phyloP scores from a whole-genome alignment of 192 early-diverging fungal species.

The Linnemannia exigua region DNA sequence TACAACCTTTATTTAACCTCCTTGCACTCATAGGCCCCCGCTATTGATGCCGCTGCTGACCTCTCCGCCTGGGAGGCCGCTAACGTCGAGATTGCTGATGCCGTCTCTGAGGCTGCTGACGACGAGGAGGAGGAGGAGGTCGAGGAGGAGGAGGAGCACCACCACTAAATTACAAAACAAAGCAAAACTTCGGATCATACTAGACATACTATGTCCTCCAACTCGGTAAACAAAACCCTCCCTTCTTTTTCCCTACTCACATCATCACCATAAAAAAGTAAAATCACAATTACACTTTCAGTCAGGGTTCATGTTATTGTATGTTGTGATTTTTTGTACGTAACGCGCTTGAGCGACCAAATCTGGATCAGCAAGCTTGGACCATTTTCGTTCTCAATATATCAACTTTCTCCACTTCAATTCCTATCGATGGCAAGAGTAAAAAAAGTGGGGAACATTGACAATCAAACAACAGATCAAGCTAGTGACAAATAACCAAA shows the following conservation, averaged over 20 bases:
- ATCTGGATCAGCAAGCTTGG: no score
- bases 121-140: constrained; percentile 46
- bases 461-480: no score
- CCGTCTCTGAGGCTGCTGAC: constrained; percentile 21
- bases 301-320: no score
- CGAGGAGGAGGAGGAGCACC: constrained; percentile 37
- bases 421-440: no score
- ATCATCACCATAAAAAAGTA: not conserved
- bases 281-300: not conserved
- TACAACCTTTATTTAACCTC: not conserved
- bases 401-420: no score
- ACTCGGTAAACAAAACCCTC: not conserved
- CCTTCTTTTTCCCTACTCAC: not conserved
- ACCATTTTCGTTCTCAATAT: no score
- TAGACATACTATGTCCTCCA: not conserved
- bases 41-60: constrained; percentile 38
- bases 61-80: constrained; percentile 42
- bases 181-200: not conserved
- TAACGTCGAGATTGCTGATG: constrained; percentile 36
- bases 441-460: no score
- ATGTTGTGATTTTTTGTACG: no score
- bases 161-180: constrained; percentile 18
- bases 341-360: no score
- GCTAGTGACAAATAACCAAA: no score
- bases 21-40: constrained; percentile 30